Conservation (phyloP, 805 yeast species). For the Phaffomyces thermotolerans region DNA sequence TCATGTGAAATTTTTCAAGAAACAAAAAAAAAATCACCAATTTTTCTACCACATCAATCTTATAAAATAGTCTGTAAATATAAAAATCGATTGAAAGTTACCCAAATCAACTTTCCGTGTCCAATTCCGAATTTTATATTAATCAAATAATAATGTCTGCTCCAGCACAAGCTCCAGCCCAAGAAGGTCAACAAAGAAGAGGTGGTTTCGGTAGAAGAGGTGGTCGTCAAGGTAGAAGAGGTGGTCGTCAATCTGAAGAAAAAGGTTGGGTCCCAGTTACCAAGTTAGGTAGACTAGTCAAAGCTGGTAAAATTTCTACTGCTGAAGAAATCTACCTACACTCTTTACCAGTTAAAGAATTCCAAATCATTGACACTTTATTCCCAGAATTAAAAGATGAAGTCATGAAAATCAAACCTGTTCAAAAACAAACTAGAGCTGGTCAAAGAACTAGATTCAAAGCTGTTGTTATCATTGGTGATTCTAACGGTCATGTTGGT, state of each 20-base stretch:
- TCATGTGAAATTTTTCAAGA: neutral
- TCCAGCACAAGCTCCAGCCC: slow-evolving; percentile 1
- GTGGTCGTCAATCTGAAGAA: slow-evolving; percentile 86
- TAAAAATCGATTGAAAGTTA: slow-evolving; percentile 45
- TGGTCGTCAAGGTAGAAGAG: slow-evolving; percentile 57
- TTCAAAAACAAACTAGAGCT: slow-evolving; percentile 99
- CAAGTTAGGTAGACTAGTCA: slow-evolving; percentile 99
- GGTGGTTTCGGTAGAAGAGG: slow-evolving; percentile 50
- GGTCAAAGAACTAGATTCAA: slow-evolving; percentile 99
- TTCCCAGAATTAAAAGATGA: slow-evolving; percentile 95
- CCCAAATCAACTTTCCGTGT: slow-evolving; percentile 48
- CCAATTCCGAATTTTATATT: slow-evolving; percentile 35
- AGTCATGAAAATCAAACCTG: slow-evolving; percentile 99
- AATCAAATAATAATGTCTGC: slow-evolving; percentile 28
- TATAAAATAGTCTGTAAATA: neutral
- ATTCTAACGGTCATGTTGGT: slow-evolving; percentile 99
- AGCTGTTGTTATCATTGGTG: slow-evolving; percentile 99
- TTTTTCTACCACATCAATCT: too few species aligned
- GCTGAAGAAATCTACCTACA: slow-evolving; percentile 98
- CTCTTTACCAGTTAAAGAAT: slow-evolving; percentile 99
- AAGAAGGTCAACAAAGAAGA: slow-evolving; percentile 32
- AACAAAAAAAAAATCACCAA: neutral
- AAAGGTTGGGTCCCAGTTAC: slow-evolving; percentile 99
- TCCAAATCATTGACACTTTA: slow-evolving; percentile 95
- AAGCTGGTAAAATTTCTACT: slow-evolving; percentile 95